Base-by-base conservation (phyloP, 768 basidiomycete genomes). In the Mycena polygramma region DNA sequence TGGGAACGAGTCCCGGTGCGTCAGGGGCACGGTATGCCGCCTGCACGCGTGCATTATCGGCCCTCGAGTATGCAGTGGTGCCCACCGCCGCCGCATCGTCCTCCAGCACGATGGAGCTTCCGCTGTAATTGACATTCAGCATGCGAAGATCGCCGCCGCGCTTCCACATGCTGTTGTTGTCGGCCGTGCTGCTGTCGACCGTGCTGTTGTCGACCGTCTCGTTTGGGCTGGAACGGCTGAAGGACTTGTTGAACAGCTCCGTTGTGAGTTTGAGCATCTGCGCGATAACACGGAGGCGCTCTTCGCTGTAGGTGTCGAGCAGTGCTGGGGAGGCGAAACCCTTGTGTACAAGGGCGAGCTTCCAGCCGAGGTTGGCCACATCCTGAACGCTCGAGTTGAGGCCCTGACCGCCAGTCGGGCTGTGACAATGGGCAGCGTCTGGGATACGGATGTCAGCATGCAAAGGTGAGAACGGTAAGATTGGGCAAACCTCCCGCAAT, bases 41-140 rank as follows among this genome's bases (percentile, higher is more conserved):
- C 81, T 9, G 79, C 81, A 57, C 78, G 71, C 24, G 79, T 58
- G 10, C 37, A 57, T 26, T 55, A 14, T 17, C 43, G 6, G 43
- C 22, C 35, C n/a, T 9, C 26, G 55, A 2, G 43, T 66, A 71
- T 43, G 70, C 55, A 11, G 10, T 17, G 24, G 10, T 24, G 22
- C 53, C 30, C 30, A 7, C 64, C 24, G n/a, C 41, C 39, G 13
- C 26, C 19, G 46, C 36, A 20, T 7, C 54, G 19, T 8, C 75
- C 71, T n/a, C 73, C 24, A 83, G 35, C 0, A 86, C 77, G 48
- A 87, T 77, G 1, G 81, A 73, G 71, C 85, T 85, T 75, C 80
- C 81, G 14, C 85, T 79, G 73, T 83, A 87, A 73, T 86, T 87
- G 60, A 87, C 75, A 14, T 82, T 84, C 46, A 85, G 80, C 79